Percentiles rank a stretch among this genome's conserved stretches.
These are phyloP conservation scores for Camelina laxa DNA, from an alignment of 345 rosid genomes.

Conservation along the genomic window DNA sequence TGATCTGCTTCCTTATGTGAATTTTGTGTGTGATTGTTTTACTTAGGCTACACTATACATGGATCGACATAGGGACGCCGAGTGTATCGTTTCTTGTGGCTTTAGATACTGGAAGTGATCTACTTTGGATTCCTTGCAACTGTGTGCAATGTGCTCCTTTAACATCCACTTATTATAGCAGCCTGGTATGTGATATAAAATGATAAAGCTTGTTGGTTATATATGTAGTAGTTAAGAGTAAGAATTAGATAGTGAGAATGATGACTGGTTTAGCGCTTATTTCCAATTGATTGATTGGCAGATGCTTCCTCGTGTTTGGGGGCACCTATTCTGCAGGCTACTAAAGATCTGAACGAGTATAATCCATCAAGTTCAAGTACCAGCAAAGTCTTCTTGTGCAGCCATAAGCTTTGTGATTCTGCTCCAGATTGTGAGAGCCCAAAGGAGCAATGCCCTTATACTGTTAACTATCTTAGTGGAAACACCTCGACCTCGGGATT, in stretches of 20 bases:
- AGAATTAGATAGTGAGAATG: slow-evolving; percentile 27
- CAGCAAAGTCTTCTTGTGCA: slow-evolving; percentile 74
- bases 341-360: slow-evolving; percentile 77
- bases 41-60: slow-evolving; percentile 75
- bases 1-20: neutral
- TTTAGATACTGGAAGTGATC: slow-evolving; percentile 81
- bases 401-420: slow-evolving; percentile 67
- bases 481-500: slow-evolving; percentile 84
- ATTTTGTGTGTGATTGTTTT: neutral
- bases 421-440: slow-evolving; percentile 61
- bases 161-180: slow-evolving; percentile 62
- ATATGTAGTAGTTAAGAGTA: neutral
- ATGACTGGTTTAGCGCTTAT: slow-evolving; percentile 81
- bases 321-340: slow-evolving; percentile 96
- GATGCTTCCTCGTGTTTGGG: slow-evolving; percentile 94
- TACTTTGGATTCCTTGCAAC: slow-evolving; percentile 89
- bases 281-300: slow-evolving; percentile 94
- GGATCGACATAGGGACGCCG: slow-evolving; percentile 87
- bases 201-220: slow-evolving; percentile 21
- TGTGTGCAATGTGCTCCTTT: slow-evolving; percentile 82
- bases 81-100: slow-evolving; percentile 84
- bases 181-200: slow-evolving; percentile 56
- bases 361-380: slow-evolving; percentile 72
- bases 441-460: slow-evolving; percentile 72
- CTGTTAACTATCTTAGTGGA: slow-evolving; percentile 51